These are phyloP conservation scores for Ascochyta viciae-villosae DNA, from an alignment of 2,329 filamentous ascomycete genomes.

Conservation along the genomic window DNA sequence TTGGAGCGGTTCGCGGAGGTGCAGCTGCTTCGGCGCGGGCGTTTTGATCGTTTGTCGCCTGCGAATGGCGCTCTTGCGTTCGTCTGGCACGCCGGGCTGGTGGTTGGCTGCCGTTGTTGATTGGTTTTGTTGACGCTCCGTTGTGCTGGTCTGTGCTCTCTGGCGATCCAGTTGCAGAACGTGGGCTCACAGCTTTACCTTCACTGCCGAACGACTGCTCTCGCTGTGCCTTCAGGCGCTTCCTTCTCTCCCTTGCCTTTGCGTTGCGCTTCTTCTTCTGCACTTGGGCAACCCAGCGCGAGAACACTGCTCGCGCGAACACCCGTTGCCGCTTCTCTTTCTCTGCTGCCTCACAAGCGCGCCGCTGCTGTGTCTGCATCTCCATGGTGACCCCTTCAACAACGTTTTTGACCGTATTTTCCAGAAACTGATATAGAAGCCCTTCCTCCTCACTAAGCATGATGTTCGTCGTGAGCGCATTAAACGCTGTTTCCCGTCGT, in stretches of 20 bases:
- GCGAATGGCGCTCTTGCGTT: constrained; percentile 24
- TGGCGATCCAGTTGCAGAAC: constrained; percentile 5
- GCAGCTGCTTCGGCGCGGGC: background rate
- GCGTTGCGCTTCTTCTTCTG: constrained; percentile 34
- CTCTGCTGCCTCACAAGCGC: constrained; percentile 28
- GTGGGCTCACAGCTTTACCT: constrained; percentile 7
- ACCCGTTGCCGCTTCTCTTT: constrained; percentile 23
- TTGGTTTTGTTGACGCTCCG: constrained; percentile 13
- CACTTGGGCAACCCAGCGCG: constrained; percentile 32
- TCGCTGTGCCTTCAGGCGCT: constrained; percentile 32
- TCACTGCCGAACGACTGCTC: constrained; percentile 18
- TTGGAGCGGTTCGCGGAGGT: constrained; percentile 1
- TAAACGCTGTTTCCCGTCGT: constrained; percentile 32
- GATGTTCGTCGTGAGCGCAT: constrained; percentile 47
- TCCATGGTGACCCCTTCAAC: constrained; percentile 44
- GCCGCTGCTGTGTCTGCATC: constrained; percentile 41
- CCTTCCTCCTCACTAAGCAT: constrained; percentile 49
- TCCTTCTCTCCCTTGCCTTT: constrained; percentile 33
- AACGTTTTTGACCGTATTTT: constrained; percentile 47
- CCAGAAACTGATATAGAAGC: constrained; percentile 55
- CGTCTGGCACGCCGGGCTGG: constrained; percentile 22
- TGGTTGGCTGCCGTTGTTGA: constrained; percentile 14
- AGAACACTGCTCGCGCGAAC: constrained; percentile 30
- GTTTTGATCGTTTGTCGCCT: constrained; percentile 5
- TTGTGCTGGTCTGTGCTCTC: constrained; percentile 11